These are phyloP conservation scores for Postia placenta DNA, from an alignment of 768 basidiomycete species.

Conservation along the genomic window DNA sequence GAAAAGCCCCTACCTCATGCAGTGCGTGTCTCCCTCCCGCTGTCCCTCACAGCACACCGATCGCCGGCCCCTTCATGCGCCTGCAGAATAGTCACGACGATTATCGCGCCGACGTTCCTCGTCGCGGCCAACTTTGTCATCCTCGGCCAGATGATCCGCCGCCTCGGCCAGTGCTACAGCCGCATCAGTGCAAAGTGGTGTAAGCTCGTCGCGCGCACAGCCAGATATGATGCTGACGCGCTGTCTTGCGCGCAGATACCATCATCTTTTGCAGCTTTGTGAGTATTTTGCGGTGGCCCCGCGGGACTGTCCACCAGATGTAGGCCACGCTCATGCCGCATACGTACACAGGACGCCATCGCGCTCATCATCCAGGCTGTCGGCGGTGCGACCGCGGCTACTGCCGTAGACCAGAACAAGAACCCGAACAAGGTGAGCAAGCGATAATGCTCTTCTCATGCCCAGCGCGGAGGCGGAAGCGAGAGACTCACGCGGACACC, in stretches of 20 bases:
- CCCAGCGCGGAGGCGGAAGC: no score
- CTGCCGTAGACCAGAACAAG: slow-evolving; percentile 13
- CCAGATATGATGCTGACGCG: no score
- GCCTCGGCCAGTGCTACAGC: slow-evolving; percentile 40
- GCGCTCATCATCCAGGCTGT: slow-evolving; percentile 57
- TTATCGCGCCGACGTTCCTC: slow-evolving; percentile 51
- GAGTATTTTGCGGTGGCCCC: no score
- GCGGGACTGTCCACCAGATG: no score
- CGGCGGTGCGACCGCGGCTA: slow-evolving; percentile 51
- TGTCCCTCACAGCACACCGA: no score
- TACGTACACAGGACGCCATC: slow-evolving; percentile 36
- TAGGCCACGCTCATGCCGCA: background rate
- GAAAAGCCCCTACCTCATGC: slow-evolving; percentile 34
- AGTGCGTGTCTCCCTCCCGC: slow-evolving; percentile 25
- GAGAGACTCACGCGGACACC: background rate
- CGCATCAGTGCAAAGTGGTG: slow-evolving; percentile 37
- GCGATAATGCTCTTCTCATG: no score
- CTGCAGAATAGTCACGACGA: slow-evolving; percentile 37
- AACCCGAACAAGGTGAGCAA: slow-evolving; percentile 16
- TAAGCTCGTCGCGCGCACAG: slow-evolving; percentile 19
- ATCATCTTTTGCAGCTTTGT: slow-evolving; percentile 36
- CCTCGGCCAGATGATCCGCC: slow-evolving; percentile 40
- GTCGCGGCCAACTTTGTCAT: slow-evolving; percentile 57
- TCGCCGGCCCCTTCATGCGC: no score
- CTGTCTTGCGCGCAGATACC: slow-evolving; percentile 26